Conservation (phyloP, 2,329 filamentous ascomycete species). For the Colletotrichum coccodes region DNA sequence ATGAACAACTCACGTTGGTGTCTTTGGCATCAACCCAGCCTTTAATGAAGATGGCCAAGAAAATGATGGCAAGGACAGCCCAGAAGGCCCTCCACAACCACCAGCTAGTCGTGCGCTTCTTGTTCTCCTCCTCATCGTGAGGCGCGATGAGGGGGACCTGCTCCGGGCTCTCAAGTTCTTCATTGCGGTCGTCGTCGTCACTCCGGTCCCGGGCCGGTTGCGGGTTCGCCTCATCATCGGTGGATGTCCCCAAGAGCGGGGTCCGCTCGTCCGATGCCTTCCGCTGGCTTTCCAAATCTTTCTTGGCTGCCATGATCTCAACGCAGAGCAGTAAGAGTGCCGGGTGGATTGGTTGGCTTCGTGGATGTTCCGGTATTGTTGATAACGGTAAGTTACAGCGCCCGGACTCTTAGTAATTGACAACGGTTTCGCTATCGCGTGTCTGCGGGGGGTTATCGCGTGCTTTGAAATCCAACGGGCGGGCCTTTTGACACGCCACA, state of each 20-base stretch:
- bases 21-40: conserved; percentile 57
- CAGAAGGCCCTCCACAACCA: conserved; percentile 49
- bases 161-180: conserved; percentile 22
- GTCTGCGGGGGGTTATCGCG: conserved; percentile 30
- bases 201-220: background rate
- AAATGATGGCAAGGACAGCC: conserved; percentile 42
- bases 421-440: conserved; percentile 27
- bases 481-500: conserved; percentile 11
- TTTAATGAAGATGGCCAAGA: conserved; percentile 53
- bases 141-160: conserved; percentile 12
- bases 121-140: conserved; percentile 6
- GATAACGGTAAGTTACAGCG: conserved; percentile 2
- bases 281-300: conserved; percentile 18
- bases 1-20: conserved; percentile 45
- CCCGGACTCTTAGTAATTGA: conserved; percentile 23
- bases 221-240: conserved; percentile 1
- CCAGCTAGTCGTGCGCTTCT: conserved; percentile 37
- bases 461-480: conserved; percentile 22
- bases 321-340: background rate
- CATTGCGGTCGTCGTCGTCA: conserved; percentile 13
- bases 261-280: conserved; percentile 34
- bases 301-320: conserved; percentile 11
- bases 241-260: conserved; percentile 34
- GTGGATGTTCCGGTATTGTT: background rate
- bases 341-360: background rate